Percentiles rank a stretch among this genome's conserved stretches.
phyloP scores from a whole-genome alignment of 2,329 filamentous ascomycete genomes.

The Aspergillus novoparasiticus region DNA sequence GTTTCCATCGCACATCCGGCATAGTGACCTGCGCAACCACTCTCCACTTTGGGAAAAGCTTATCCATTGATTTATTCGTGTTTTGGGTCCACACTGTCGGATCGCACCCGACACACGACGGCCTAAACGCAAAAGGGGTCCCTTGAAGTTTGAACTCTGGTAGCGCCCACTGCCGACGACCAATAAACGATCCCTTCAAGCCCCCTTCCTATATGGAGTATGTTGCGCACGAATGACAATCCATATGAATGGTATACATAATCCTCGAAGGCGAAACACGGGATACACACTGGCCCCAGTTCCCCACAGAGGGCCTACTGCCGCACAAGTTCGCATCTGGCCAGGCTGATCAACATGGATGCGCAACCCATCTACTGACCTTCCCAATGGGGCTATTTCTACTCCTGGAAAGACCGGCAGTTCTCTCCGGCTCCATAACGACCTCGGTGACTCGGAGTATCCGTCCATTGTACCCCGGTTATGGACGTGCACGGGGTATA shows the following conservation, averaged over 20 bases:
- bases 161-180: not conserved
- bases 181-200: no score
- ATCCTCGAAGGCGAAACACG: not conserved
- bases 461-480: not conserved
- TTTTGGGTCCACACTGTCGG: not conserved
- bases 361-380: not conserved
- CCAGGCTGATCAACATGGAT: not conserved
- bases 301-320: no score
- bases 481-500: not conserved
- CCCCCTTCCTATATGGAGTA: not conserved
- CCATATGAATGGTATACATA: not conserved
- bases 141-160: not conserved
- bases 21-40: slow-evolving; percentile 6
- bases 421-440: not conserved
- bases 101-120: not conserved
- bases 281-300: not conserved
- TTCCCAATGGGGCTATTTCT: not conserved
- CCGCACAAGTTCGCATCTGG: not conserved
- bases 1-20: not conserved
- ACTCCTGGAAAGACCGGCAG: not conserved
- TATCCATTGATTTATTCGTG: not conserved
- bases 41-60: not conserved
- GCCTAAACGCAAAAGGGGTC: not conserved
- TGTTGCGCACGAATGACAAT: not conserved
- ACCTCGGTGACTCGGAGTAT: not conserved